Base-by-base conservation (phyloP, 441 rosid genomes). In the Pelargonium cotyledonis region DNA sequence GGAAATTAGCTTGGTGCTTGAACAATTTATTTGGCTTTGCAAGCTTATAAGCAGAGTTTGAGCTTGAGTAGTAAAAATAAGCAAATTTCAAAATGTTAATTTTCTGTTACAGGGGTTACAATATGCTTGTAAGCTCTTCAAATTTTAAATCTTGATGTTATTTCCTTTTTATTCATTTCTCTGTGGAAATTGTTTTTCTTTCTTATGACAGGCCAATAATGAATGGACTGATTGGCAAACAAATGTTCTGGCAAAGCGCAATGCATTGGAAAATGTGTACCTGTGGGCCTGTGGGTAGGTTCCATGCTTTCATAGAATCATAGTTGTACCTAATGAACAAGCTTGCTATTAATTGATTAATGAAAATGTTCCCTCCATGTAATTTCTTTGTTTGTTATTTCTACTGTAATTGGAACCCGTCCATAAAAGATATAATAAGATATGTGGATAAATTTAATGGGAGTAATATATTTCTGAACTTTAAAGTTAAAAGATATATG, bases 241-340 rank as follows among this genome's bases (percentile, higher is more conserved):
- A 58, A 85, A 80, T 83, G 84, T 87, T 55, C 81, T 94, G 69
- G 80, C 86, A 63, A 84, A 87, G 77, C 95, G 97, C 67, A 94
- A 94, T 79, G 80, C 88, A 2, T 78, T 88, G 79, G 99, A 94
- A 83, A 94, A 94, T 80, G 89, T 91, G 26, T 87, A 84, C 76
- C 89, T 88, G 69, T 94, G 99, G 99, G 88, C 88, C 29, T 94
- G 99, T 68, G 97, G 99, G 99, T 95, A 79, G 68, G 91, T 81
- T 69, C 40, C 15, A 23, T 23, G 66, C 89, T 81, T 67, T n/a
- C n/a, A n/a, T n/a, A n/a, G n/a, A n/a, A n/a, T n/a, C 65, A 61
- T 61, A 61, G 65, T 61, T 60, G 26, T 26, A 7, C 29, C 29
- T 57, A 1, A 6, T 57, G 62, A 57, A 12, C 2, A 57, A 6